phyloP scores from a whole-genome alignment of 768 basidiomycete genomes.

The Candolleomyces eurysporus region DNA sequence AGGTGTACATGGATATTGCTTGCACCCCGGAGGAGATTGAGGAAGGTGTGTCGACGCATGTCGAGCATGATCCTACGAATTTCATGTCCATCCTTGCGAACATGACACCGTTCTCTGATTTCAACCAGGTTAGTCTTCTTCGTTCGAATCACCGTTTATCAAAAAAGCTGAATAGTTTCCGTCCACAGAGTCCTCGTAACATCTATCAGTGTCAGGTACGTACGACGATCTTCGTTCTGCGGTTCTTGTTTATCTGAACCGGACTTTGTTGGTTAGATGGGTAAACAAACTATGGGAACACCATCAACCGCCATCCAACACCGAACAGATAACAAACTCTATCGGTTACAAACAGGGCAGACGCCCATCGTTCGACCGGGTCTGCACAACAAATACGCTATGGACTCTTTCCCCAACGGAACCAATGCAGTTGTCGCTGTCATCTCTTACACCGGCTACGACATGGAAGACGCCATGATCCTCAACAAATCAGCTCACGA shows the following conservation, averaged over 20 bases:
- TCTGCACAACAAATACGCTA: slow-evolving; percentile 91
- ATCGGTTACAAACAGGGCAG: slow-evolving; percentile 93
- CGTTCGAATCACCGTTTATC: slow-evolving; percentile 18
- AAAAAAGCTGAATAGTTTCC: neutral
- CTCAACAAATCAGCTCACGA: slow-evolving; percentile 98
- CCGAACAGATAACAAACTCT: slow-evolving; percentile 97
- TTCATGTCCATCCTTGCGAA: slow-evolving; percentile 97
- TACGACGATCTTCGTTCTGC: too few species aligned
- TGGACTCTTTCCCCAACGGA: slow-evolving; percentile 98
- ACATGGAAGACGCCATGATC: slow-evolving; percentile 99
- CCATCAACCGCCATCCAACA: slow-evolving; percentile 89
- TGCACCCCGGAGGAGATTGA: slow-evolving; percentile 85
- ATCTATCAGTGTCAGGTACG: slow-evolving; percentile 90
- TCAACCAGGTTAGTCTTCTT: slow-evolving; percentile 77
- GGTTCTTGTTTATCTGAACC: too few species aligned
- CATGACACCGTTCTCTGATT: slow-evolving; percentile 98
- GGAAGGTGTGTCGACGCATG: slow-evolving; percentile 76
- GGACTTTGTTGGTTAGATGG: slow-evolving; percentile 63
- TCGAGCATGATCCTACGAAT: slow-evolving; percentile 92
- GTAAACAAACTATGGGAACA: slow-evolving; percentile 99
- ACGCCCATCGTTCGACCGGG: slow-evolving; percentile 91
- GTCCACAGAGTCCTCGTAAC: slow-evolving; percentile 74
- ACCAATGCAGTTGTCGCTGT: slow-evolving; percentile 99
- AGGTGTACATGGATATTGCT: slow-evolving; percentile 99
- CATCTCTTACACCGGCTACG: slow-evolving; percentile 99